Conservation (phyloP, 805 yeast genomes). For the Saccharomycopsis sp. region DNA sequence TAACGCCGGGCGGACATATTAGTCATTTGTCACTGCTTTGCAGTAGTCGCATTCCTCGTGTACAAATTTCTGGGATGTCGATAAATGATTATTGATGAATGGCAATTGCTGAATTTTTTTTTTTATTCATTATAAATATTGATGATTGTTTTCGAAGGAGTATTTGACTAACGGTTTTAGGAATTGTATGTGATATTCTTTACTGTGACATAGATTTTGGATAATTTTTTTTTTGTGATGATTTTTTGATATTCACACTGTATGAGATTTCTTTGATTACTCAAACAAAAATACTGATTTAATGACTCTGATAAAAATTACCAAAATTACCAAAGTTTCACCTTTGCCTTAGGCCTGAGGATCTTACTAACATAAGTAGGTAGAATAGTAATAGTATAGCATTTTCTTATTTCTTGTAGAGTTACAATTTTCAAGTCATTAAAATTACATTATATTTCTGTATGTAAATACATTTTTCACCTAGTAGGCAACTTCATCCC, state of each 20-base stretch:
- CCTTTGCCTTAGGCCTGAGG: too few relatives aligned
- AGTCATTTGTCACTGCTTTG: slow-evolving; percentile 4
- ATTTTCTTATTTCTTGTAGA: neutral
- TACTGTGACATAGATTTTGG: neutral
- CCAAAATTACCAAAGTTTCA: too few relatives aligned
- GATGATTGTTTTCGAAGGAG: neutral
- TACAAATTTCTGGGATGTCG: slow-evolving; percentile 20
- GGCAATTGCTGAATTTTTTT: slow-evolving; percentile 17
- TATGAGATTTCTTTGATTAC: slow-evolving; percentile 19
- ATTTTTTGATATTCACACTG: slow-evolving; percentile 21
- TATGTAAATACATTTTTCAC: neutral
- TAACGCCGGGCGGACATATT: slow-evolving; percentile 23
- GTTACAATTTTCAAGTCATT: neutral
- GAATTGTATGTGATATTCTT: slow-evolving; percentile 1
- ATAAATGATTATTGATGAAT: slow-evolving; percentile 15
- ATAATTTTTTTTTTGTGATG: slow-evolving; percentile 15
- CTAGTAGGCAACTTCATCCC: slow-evolving; percentile 64
- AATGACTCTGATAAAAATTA: slow-evolving; percentile 20
- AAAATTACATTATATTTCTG: neutral
- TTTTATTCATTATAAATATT: neutral
- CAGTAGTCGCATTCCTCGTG: slow-evolving; percentile 20
- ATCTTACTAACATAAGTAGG: neutral
- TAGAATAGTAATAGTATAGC: neutral
- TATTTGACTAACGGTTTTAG: neutral
- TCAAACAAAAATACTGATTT: slow-evolving; percentile 19